Evolutionary conservation across 148 eudicot genomes (phyloP), one percentile per base, ranked within the genome.

Genomic region (Pharnaceum exiguum): DNA sequence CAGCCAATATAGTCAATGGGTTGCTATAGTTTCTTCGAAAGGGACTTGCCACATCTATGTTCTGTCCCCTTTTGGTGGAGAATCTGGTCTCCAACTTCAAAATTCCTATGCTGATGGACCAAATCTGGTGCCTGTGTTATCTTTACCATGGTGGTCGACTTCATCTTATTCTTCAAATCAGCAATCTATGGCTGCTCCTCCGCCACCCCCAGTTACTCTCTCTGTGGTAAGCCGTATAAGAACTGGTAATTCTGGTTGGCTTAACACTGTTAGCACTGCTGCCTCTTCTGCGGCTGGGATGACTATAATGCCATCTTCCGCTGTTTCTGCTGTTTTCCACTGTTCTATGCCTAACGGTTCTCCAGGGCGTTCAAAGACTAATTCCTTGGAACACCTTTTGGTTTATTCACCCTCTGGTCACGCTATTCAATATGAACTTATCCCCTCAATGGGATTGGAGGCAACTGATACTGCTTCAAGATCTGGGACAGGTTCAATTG

Each of bases 1-100:
- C 75, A 93, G 99, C 71, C 82, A 80, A 29, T 83, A 83, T 60
- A 88, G 99, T 73, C 91, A 89, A 63, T 93, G 99, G 99, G 79
- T 93, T 63, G 88, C 96, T 29, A 79, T 93, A 62, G 77, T 88
- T 62, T 88, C 99, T 27, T 81, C 96, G 27, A 77, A 85, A 68
- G 99, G 96, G 11, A 93, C 99, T 40, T 86, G 95, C 74, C 99
- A 93, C 77, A 74, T 93, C 24, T 93, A 75, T 63, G 81, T 83
- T 24, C 64, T 93, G 30, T 93, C 96, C 15, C 96, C 99, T 44
- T 89, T 81, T 61, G 96, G 96, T 28, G 90, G 96, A 17, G 95
- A 93, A 46, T 72, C 85, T 52, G 89, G 89, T 46, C 83, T 88
- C 65, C 84, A 82, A 58, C 46, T 80, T 46, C 77, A 47, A 46